Evolutionary conservation across 75 land plant genomes (phyloP), one percentile per base, ranked within the genome.

Genomic region (Pinus taeda): DNA sequence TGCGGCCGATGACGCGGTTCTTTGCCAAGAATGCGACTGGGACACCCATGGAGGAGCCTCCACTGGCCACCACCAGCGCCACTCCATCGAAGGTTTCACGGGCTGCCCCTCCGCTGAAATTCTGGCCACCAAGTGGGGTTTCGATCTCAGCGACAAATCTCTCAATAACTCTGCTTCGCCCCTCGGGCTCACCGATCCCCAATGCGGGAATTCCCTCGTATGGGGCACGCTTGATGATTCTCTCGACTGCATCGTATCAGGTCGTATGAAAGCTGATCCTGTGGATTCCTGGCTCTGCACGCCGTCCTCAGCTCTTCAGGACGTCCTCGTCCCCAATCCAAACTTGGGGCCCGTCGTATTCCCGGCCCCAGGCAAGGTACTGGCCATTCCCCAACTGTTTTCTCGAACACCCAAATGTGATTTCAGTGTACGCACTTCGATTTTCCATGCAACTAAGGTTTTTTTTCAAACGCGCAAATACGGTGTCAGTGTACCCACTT

Each of bases 11-110:
- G 59, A 73, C 60, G 17, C 57, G 22, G 81, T 92, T 24, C 84
- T 95, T 15, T 95, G 98, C 78, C 87, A 86, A 71, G 80, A 87
- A 60, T 95, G 98, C 73, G 95, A 93, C 78, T 85, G 84, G 77
- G 88, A 90, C 57, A 70, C 56, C 3, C 95, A 93, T 58, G 70
- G 24, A 20, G 12, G 57, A 9, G 21, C 20, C 75, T 61, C n/a
- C 17, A 63, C 36, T 4, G 75, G 81, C 45, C 17, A 77, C 9
- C 89, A 84, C 71, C 75, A 69, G 22, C 81, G 87, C 9, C 24
- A 13, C 29, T 75, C 83, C 3, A 37, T 87, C 15, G 90, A 89
- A 20, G 81, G 78, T 5, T 89, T 85, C 86, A 73, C 86, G 21
- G 94, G 88, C 17, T 83, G 86, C 71, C 94, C 92, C 7, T 74